These are phyloP conservation scores for Ramaria sp. DNA, from an alignment of 768 basidiomycete genomes.

Conservation along the genomic window DNA sequence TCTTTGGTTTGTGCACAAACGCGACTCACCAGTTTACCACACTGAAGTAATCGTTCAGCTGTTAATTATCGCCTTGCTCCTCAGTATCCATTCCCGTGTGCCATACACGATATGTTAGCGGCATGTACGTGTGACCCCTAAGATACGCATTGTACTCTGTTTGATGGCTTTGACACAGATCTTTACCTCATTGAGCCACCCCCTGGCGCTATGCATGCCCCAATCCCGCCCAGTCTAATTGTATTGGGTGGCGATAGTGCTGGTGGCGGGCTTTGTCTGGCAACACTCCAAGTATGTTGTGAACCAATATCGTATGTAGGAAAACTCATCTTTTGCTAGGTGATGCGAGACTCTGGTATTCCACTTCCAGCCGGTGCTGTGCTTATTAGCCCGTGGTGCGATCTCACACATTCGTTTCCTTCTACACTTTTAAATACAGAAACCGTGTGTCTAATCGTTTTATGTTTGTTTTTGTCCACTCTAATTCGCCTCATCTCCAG, in stretches of 20 bases:
- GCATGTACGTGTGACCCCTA: constrained; percentile 46
- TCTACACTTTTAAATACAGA: constrained; percentile 76
- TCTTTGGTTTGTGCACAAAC: constrained; percentile 30
- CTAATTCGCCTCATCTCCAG: constrained; percentile 24
- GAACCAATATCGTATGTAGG: constrained; percentile 12
- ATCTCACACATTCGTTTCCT: constrained; percentile 92
- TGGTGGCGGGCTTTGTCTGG: constrained; percentile 78
- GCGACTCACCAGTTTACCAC: neutral
- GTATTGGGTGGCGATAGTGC: constrained; percentile 88
- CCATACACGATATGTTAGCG: constrained; percentile 79
- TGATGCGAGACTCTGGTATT: constrained; percentile 69
- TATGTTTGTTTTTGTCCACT: neutral
- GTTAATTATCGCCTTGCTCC: constrained; percentile 61
- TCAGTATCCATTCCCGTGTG: constrained; percentile 94
- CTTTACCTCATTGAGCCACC: constrained; percentile 88
- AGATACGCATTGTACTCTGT: neutral
- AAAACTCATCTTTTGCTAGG: neutral
- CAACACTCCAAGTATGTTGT: constrained; percentile 62
- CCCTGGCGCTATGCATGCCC: constrained; percentile 57
- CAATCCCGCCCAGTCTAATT: constrained; percentile 74
- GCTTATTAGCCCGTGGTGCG: constrained; percentile 89
- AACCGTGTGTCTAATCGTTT: constrained; percentile 39
- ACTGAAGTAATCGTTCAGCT: constrained; percentile 24
- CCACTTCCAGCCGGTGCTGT: constrained; percentile 82
- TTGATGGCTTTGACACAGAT: constrained; percentile 32